A percentile compares a stretch with the other conserved stretches of the same genome.
Evolutionary conservation across 208 protist genomes (phyloP).

Genomic region (Acanthamoeba triangularis): DNA sequence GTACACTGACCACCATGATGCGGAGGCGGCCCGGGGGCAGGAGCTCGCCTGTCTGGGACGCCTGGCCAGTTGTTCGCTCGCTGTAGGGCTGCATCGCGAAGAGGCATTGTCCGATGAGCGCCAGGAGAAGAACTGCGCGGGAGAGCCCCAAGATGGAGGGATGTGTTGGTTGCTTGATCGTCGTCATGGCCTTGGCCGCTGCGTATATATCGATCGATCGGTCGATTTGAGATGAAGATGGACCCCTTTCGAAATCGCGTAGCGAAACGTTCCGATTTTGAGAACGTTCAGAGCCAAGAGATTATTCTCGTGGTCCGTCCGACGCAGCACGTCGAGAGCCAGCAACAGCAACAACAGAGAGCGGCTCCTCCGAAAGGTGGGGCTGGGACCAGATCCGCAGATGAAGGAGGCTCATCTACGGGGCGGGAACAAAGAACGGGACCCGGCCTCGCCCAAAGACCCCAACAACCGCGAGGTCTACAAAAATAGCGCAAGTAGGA

Average conservation of each 20-base stretch:
- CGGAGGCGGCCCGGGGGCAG: background rate
- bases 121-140: background rate
- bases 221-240: too few species aligned
- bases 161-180: background rate
- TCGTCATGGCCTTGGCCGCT: background rate
- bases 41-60: background rate
- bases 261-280: too few species aligned
- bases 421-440: background rate
- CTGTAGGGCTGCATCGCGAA: constrained; percentile 54
- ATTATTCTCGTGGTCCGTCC: background rate
- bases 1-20: constrained; percentile 34
- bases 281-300: too few species aligned
- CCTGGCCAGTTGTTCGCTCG: background rate
- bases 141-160: background rate
- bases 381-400: background rate
- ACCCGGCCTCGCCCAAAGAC: background rate
- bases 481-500: too few species aligned
- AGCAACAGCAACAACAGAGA: background rate
- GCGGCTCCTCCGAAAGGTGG: constrained; percentile 5
- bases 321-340: background rate
- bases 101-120: constrained; percentile 30
- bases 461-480: too few species aligned
- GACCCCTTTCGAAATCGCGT: too few species aligned
- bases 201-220: background rate
- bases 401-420: constrained; percentile 33